These are phyloP conservation scores for Dentipellis fragilis DNA, from an alignment of 768 basidiomycete genomes.

Conservation along the genomic window DNA sequence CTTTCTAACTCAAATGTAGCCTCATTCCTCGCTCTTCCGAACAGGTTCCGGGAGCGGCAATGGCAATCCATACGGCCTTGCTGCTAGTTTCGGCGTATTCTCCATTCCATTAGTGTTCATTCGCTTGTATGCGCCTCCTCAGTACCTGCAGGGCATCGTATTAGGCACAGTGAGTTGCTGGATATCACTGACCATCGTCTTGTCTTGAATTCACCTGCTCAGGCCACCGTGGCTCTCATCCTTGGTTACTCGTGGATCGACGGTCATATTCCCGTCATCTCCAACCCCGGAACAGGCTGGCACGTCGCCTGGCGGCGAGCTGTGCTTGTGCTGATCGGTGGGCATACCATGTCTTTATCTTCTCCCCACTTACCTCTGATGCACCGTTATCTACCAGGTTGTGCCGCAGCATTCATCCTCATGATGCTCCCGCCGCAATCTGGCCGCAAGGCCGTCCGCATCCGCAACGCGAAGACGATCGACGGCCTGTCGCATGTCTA, in stretches of 20 bases:
- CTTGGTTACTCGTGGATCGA: conserved; percentile 53
- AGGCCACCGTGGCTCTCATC: conserved; percentile 35
- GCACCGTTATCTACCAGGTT: conserved; percentile 22
- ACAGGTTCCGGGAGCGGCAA: conserved; percentile 31
- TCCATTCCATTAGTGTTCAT: conserved; percentile 38
- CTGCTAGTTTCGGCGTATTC: conserved; percentile 36
- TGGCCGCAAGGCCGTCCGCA: conserved; percentile 36
- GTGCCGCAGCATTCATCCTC: conserved; percentile 39
- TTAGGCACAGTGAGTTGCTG: conserved; percentile 26
- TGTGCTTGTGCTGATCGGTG: conserved; percentile 40
- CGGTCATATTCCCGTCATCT: conserved; percentile 32
- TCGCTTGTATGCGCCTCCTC: conserved; percentile 35
- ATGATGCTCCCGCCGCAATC: conserved; percentile 46
- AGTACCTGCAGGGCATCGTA: conserved; percentile 27
- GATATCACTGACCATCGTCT: not conserved
- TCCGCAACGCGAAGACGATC: conserved; percentile 31
- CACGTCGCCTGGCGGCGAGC: conserved; percentile 42
- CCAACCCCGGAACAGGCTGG: conserved; percentile 44
- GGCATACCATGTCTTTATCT: conserved; percentile 6
- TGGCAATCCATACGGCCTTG: conserved; percentile 48
- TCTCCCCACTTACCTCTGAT: not conserved
- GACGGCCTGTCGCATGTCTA: conserved; percentile 33
- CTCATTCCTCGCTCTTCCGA: not conserved
- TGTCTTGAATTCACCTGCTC: not conserved
- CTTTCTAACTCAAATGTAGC: not conserved